Percentiles rank a stretch among this genome's conserved stretches.
These are phyloP conservation scores for Ophiocordyceps robertsii DNA, from an alignment of 2,329 filamentous ascomycete species.

Conservation along the genomic window DNA sequence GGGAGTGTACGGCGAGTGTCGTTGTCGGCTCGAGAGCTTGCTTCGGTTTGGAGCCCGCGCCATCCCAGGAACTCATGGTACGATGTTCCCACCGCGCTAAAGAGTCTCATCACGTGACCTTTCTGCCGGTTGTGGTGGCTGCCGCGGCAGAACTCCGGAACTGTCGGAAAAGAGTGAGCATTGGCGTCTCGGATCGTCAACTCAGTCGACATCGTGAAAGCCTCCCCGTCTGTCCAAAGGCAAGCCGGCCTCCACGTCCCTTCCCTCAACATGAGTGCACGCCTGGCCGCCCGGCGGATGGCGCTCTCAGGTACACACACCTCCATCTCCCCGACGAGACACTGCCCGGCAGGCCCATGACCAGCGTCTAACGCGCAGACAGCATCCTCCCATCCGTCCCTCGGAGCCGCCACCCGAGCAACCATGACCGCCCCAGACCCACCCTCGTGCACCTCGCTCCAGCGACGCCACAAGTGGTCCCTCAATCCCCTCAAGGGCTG, in stretches of 20 bases:
- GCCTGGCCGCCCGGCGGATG: slow-evolving; percentile 48
- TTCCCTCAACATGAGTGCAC: slow-evolving; percentile 44
- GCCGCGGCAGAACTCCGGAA: neutral
- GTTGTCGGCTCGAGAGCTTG: neutral
- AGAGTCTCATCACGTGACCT: slow-evolving; percentile 6
- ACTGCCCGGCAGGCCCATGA: neutral
- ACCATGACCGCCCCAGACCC: slow-evolving; percentile 7
- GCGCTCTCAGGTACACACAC: slow-evolving; percentile 41
- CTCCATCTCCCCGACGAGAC: slow-evolving; percentile 4
- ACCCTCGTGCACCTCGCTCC: slow-evolving; percentile 6
- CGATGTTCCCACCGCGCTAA: slow-evolving; percentile 22
- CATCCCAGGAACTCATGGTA: slow-evolving; percentile 8
- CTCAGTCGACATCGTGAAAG: no score
- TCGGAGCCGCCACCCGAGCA: slow-evolving; percentile 3
- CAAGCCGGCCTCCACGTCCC: neutral
- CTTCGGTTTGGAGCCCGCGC: neutral
- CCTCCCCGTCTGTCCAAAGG: neutral
- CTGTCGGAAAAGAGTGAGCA: neutral
- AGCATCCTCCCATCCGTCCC: neutral
- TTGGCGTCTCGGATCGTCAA: no score
- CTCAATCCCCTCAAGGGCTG: slow-evolving; percentile 25
- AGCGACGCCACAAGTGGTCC: slow-evolving; percentile 29
- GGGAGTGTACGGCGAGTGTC: slow-evolving; percentile 4
- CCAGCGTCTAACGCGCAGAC: neutral
- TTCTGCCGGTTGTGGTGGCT: neutral